phyloP scores from a whole-genome alignment of 805 yeast species.

The Teunomyces funiuensis region DNA sequence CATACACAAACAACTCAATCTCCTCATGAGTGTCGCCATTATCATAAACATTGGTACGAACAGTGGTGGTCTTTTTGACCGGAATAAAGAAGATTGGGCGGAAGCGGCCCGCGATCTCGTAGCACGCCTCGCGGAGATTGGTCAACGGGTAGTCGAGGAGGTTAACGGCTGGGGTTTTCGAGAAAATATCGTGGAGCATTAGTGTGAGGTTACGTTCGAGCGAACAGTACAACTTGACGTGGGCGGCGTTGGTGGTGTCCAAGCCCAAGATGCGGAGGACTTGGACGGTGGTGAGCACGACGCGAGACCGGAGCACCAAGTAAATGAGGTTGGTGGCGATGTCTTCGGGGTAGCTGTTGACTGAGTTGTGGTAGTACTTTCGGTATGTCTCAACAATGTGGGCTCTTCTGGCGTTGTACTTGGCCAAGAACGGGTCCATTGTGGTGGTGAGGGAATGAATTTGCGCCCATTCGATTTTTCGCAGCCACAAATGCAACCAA shows the following conservation, averaged over 20 bases:
- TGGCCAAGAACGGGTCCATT: not conserved
- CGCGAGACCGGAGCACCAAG: conserved; percentile 2
- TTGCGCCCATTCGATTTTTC: not conserved
- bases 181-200: not conserved
- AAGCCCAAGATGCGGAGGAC: not conserved
- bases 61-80: not conserved
- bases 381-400: not conserved
- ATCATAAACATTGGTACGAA: conserved; percentile 1
- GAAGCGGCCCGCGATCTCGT: conserved; percentile 23
- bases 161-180: not conserved
- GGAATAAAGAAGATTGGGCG: conserved; percentile 27
- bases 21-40: conserved; percentile 3
- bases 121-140: conserved; percentile 22
- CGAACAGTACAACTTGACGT: not conserved
- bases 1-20: conserved; percentile 12
- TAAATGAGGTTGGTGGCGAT: conserved; percentile 4
- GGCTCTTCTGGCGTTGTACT: not conserved
- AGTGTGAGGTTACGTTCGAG: not conserved
- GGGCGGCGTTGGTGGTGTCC: not conserved
- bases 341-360: not conserved
- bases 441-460: not conserved
- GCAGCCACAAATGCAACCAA: conserved; percentile 6
- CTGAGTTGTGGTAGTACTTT: not conserved
- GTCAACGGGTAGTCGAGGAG: conserved; percentile 23
- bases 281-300: not conserved